phyloP scores from a whole-genome alignment of 2,329 filamentous ascomycete genomes.

The Rhinocladiella mackenziei region DNA sequence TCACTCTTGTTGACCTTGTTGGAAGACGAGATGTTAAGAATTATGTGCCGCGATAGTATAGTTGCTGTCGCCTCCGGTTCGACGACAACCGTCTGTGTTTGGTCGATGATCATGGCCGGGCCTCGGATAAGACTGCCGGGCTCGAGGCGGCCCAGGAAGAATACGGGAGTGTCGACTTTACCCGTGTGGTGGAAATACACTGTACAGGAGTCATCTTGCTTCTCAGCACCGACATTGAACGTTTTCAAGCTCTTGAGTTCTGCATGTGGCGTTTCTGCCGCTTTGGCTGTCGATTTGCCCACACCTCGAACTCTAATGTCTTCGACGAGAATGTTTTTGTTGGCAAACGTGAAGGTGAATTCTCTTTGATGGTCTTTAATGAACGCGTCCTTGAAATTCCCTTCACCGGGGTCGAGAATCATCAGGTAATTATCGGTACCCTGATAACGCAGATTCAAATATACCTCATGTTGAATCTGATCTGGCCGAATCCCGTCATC shows the following conservation, averaged over 20 bases:
- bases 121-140: constrained; percentile 33
- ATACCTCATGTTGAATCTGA: constrained; percentile 43
- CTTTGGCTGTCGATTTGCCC: background rate
- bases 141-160: constrained; percentile 34
- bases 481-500: constrained; percentile 42
- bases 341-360: constrained; percentile 83
- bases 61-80: constrained; percentile 37
- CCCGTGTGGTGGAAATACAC: constrained; percentile 36
- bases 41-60: constrained; percentile 29
- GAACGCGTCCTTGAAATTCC: constrained; percentile 76
- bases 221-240: constrained; percentile 49
- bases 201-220: background rate
- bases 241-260: background rate
- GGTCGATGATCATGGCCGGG: constrained; percentile 35
- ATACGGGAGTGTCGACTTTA: constrained; percentile 36
- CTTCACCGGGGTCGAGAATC: constrained; percentile 56
- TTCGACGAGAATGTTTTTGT: constrained; percentile 77
- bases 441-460: constrained; percentile 48
- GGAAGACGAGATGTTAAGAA: constrained; percentile 38
- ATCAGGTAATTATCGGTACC: constrained; percentile 49
- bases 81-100: constrained; percentile 47
- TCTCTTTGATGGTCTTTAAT: constrained; percentile 82
- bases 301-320: constrained; percentile 74
- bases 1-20: constrained; percentile 38
- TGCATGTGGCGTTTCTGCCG: constrained; percentile 1